A percentile compares a stretch with the other conserved stretches of the same genome.
Evolutionary conservation across 2,329 filamentous ascomycete genomes (phyloP).

Genomic region (Cladorrhinum sp.): DNA sequence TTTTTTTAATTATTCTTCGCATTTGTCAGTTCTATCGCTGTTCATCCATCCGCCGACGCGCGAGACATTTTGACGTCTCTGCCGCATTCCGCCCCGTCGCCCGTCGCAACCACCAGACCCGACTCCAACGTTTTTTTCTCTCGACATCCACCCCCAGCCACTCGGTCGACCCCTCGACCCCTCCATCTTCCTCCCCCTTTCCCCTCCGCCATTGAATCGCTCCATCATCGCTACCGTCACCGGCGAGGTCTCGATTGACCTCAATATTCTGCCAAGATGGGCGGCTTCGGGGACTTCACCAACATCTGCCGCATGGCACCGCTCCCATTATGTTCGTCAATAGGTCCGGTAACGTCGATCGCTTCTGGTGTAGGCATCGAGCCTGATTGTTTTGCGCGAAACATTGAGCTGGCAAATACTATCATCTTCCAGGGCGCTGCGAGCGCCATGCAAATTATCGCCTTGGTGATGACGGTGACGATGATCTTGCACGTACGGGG

Average conservation of each 20-base stretch:
- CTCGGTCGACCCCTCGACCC: neutral
- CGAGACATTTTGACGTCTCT: neutral
- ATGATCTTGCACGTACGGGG: slow-evolving; percentile 97
- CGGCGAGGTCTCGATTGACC: slow-evolving; percentile 13
- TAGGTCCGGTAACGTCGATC: slow-evolving; percentile 71
- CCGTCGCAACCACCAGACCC: slow-evolving; percentile 3
- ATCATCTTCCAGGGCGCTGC: slow-evolving; percentile 96
- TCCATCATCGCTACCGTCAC: neutral
- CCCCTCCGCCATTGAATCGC: neutral
- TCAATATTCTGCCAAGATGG: slow-evolving; percentile 35
- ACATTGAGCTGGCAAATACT: slow-evolving; percentile 94
- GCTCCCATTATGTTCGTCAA: slow-evolving; percentile 80
- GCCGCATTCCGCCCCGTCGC: slow-evolving; percentile 5
- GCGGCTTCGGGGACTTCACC: slow-evolving; percentile 90
- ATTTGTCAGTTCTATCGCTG: neutral
- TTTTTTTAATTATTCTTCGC: neutral
- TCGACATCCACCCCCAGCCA: neutral
- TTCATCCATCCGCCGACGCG: neutral
- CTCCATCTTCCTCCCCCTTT: neutral
- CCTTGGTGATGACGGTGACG: slow-evolving; percentile 87
- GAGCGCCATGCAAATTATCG: slow-evolving; percentile 87
- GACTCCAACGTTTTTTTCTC: neutral
- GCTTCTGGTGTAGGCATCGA: slow-evolving; percentile 73
- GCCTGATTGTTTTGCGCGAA: slow-evolving; percentile 86
- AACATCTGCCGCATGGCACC: slow-evolving; percentile 80